Conservation (phyloP, 1,139 yeast species). For the Starmera stellimalicola region DNA sequence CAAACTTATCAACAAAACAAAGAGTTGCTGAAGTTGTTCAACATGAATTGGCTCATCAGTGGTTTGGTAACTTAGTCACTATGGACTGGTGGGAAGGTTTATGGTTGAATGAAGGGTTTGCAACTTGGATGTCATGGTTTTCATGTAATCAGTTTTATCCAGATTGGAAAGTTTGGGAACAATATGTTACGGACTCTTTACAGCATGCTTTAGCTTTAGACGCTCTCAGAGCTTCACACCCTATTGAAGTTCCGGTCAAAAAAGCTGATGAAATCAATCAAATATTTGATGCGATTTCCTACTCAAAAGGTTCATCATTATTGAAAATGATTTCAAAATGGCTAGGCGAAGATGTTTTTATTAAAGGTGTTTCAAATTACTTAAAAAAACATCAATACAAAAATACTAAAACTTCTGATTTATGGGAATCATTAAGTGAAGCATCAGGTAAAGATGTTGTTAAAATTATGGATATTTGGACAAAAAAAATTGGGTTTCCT, state of each 20-base stretch:
- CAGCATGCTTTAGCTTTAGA: constrained; percentile 60
- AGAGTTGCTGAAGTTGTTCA: constrained; percentile 73
- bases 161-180: constrained; percentile 64
- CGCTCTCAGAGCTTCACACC: constrained; percentile 66
- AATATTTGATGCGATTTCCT: constrained; percentile 70
- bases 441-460: constrained; percentile 70
- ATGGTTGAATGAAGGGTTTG: constrained; percentile 80
- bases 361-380: constrained; percentile 63
- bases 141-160: constrained; percentile 61
- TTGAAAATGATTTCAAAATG: constrained; percentile 64
- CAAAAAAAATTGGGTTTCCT: constrained; percentile 79
- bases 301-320: constrained; percentile 68
- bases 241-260: constrained; percentile 67
- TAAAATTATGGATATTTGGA: constrained; percentile 73
- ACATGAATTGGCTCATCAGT: constrained; percentile 78
- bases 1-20: constrained; percentile 46
- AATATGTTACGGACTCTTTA: constrained; percentile 52
- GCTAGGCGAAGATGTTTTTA: constrained; percentile 56
- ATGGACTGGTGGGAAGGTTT: constrained; percentile 86
- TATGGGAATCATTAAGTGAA: constrained; percentile 69
- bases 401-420: constrained; percentile 71
- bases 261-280: constrained; percentile 71
- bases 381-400: constrained; percentile 58
- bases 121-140: constrained; percentile 70
- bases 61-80: constrained; percentile 78